A percentile compares a stretch with the other conserved stretches of the same genome.
phyloP scores from a whole-genome alignment of 2,329 filamentous ascomycete genomes.

The Exserohilum turcica region DNA sequence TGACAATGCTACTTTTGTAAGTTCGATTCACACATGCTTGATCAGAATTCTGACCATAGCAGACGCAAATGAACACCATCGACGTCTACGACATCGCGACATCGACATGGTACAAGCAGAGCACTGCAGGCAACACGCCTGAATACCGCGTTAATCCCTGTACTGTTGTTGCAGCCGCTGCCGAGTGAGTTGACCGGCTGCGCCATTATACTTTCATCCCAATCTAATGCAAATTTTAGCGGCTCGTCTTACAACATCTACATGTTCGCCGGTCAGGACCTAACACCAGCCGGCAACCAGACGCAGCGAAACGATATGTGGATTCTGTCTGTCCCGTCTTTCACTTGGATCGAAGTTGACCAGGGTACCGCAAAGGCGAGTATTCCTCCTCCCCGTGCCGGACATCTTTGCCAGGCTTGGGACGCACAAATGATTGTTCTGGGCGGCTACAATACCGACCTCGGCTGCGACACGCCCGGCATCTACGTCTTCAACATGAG shows the following conservation, averaged over 20 bases:
- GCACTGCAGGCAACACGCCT: conserved; percentile 65
- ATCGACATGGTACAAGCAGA: conserved; percentile 74
- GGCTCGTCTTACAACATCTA: conserved; percentile 78
- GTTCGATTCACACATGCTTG: conserved; percentile 27
- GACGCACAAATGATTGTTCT: conserved; percentile 81
- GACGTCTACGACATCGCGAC: conserved; percentile 80
- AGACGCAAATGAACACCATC: conserved; percentile 71
- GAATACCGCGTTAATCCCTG: conserved; percentile 68
- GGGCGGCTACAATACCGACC: conserved; percentile 68
- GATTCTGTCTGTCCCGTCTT: conserved; percentile 79
- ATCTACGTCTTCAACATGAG: conserved; percentile 80
- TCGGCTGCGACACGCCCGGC: conserved; percentile 69
- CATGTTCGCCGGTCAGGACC: conserved; percentile 77
- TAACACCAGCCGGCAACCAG: conserved; percentile 64
- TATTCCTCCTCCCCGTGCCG: conserved; percentile 65
- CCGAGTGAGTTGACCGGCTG: conserved; percentile 54
- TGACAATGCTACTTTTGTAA: conserved; percentile 67
- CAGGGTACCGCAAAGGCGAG: conserved; percentile 43
- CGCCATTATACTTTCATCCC: background rate
- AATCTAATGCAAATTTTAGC: conserved; percentile 36
- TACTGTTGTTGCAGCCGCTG: conserved; percentile 73
- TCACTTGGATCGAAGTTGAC: conserved; percentile 76
- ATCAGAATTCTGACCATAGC: conserved; percentile 11
- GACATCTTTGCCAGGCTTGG: conserved; percentile 78
- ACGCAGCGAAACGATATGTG: conserved; percentile 74